phyloP scores from a whole-genome alignment of 495 filamentous ascomycete genomes.

The Aspergillus asperescens region DNA sequence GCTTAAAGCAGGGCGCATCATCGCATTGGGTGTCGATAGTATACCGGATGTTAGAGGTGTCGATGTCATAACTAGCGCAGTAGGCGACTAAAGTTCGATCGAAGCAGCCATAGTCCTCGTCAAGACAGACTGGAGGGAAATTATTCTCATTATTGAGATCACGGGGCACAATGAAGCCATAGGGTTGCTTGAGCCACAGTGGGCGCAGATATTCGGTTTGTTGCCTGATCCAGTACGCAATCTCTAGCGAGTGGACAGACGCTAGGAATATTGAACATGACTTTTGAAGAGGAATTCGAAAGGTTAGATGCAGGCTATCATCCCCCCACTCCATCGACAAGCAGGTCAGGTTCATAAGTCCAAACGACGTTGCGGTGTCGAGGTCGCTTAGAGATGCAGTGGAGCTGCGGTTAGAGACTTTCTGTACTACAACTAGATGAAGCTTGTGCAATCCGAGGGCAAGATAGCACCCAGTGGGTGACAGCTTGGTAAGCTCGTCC shows the following conservation, averaged over 20 bases:
- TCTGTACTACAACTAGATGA: slow-evolving; percentile 71
- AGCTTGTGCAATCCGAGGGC: slow-evolving; percentile 79
- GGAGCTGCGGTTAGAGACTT: slow-evolving; percentile 50
- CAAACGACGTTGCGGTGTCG: slow-evolving; percentile 53
- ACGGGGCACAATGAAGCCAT: slow-evolving; percentile 57
- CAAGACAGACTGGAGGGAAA: slow-evolving; percentile 55
- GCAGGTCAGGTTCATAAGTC: slow-evolving; percentile 67
- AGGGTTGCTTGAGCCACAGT: slow-evolving; percentile 69
- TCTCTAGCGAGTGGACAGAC: slow-evolving; percentile 69
- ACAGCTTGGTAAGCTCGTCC: slow-evolving; percentile 72
- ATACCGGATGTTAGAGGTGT: slow-evolving; percentile 70
- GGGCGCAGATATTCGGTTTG: slow-evolving; percentile 76
- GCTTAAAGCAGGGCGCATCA: slow-evolving; percentile 75
- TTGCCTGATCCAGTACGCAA: slow-evolving; percentile 67
- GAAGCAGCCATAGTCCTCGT: slow-evolving; percentile 75
- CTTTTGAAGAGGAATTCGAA: slow-evolving; percentile 66
- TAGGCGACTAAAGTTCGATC: slow-evolving; percentile 83
- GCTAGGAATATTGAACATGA: slow-evolving; percentile 67
- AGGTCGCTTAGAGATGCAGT: slow-evolving; percentile 48
- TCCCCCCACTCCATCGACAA: slow-evolving; percentile 65
- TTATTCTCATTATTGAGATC: slow-evolving; percentile 56
- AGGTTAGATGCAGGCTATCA: slow-evolving; percentile 80
- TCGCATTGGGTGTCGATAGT: slow-evolving; percentile 69
- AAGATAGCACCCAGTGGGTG: slow-evolving; percentile 73
- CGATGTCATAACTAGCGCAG: slow-evolving; percentile 69